Conservation (phyloP, 1,284 basidiomycete species). For the Tilletia walkeri region DNA sequence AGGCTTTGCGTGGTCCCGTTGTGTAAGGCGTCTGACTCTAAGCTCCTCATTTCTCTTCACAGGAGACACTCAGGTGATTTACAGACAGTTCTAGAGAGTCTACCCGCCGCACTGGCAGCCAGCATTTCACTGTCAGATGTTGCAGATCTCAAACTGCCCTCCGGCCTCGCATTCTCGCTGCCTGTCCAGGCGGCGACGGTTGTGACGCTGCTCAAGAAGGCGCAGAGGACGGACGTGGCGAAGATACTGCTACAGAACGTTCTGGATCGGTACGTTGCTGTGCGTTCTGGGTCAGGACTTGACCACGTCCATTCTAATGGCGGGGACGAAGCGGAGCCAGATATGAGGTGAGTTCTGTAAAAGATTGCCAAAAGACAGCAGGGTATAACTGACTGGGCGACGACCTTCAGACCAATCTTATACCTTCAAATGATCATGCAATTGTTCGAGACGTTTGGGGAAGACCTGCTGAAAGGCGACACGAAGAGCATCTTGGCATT, state of each 20-base stretch:
- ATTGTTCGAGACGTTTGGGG: constrained; percentile 46
- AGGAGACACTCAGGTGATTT: not conserved
- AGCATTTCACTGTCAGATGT: not conserved
- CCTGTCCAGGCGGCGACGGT: constrained; percentile 36
- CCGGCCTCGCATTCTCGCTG: constrained; percentile 31
- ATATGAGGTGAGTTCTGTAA: not conserved
- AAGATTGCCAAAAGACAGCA: no score
- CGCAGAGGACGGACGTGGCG: constrained; percentile 33
- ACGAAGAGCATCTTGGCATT: constrained; percentile 39
- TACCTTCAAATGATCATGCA: constrained; percentile 46
- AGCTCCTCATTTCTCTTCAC: no score
- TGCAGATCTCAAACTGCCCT: constrained; percentile 23
- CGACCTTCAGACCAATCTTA: constrained; percentile 19
- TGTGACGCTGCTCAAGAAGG: constrained; percentile 26
- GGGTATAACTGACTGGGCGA: no score
- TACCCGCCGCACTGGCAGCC: not conserved
- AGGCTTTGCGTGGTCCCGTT: no score
- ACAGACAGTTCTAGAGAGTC: not conserved
- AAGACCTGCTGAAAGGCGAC: constrained; percentile 40
- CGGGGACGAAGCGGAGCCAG: not conserved
- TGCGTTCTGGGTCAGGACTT: constrained; percentile 1
- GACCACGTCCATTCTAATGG: not conserved
- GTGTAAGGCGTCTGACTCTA: not conserved
- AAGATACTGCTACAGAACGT: constrained; percentile 26
- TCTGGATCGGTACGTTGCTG: constrained; percentile 34